These are phyloP conservation scores for Inonotus obliquus DNA, from an alignment of 1,284 basidiomycete genomes.

Conservation along the genomic window DNA sequence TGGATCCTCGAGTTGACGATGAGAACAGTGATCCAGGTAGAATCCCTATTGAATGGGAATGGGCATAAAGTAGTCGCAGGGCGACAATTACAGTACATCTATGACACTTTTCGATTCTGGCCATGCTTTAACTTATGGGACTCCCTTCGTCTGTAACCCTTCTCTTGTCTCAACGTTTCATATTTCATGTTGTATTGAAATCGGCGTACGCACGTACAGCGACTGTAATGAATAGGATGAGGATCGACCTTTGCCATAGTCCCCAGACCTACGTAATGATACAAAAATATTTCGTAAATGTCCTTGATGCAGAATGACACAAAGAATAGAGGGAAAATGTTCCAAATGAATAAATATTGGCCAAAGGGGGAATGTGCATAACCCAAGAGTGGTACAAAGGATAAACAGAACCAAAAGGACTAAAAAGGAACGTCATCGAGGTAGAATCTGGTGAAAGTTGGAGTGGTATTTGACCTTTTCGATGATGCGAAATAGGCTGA, in stretches of 20 bases:
- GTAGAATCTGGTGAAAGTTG: background rate
- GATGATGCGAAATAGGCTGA: conserved; percentile 83
- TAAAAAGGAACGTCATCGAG: conserved; percentile 4
- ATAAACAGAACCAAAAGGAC: background rate
- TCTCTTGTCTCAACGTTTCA: background rate
- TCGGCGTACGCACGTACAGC: too few relatives aligned
- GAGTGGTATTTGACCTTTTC: conserved; percentile 66
- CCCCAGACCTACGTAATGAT: background rate
- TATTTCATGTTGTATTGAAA: background rate
- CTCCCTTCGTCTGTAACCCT: background rate
- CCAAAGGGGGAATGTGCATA: background rate
- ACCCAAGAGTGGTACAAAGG: background rate
- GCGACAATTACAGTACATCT: background rate
- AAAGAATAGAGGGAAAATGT: background rate
- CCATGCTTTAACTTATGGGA: background rate
- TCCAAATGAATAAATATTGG: background rate
- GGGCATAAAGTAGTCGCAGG: conserved; percentile 5
- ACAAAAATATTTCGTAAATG: background rate
- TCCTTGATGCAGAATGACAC: background rate
- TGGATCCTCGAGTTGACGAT: conserved; percentile 15
- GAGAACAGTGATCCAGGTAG: background rate
- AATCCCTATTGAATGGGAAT: conserved; percentile 13
- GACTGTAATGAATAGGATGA: too few relatives aligned
- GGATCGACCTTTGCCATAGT: too few relatives aligned
- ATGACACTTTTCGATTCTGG: background rate